Percentiles rank a stretch among this genome's conserved stretches.
phyloP scores from a whole-genome alignment of 257 asterid genomes.

The Agastache rugosa region DNA sequence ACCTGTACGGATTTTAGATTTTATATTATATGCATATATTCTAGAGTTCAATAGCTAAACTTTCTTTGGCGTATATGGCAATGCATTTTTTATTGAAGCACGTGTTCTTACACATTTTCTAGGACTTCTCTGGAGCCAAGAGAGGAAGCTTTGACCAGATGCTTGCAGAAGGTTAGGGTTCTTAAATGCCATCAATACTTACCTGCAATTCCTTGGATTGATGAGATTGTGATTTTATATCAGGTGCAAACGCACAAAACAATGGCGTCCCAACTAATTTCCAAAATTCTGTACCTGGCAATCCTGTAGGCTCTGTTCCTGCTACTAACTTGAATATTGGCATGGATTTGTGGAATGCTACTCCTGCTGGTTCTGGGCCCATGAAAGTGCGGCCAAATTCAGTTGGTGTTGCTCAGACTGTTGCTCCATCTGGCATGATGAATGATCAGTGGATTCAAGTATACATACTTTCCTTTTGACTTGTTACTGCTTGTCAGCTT shows the following conservation, averaged over 20 bases:
- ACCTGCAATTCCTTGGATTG: not conserved
- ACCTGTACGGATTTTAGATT: not conserved
- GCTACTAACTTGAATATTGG: conserved; percentile 85
- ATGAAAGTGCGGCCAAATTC: conserved; percentile 57
- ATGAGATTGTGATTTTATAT: conserved; percentile 27
- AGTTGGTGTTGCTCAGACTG: conserved; percentile 56
- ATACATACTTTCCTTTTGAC: conserved; percentile 26
- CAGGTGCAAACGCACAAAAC: conserved; percentile 82
- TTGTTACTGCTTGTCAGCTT: conserved; percentile 11
- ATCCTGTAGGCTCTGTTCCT: conserved; percentile 68
- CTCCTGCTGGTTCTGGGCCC: conserved; percentile 75
- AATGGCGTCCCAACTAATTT: conserved; percentile 49
- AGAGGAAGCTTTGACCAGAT: conserved; percentile 93
- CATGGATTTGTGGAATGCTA: conserved; percentile 89
- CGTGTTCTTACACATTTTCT: conserved; percentile 35
- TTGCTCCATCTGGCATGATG: conserved; percentile 66
- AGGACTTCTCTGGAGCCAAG: conserved; percentile 75
- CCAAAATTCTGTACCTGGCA: conserved; percentile 69
- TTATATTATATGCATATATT: conserved; percentile 8
- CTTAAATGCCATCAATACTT: conserved; percentile 23
- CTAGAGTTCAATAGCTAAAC: conserved; percentile 10
- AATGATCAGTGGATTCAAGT: conserved; percentile 90
- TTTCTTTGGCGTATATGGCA: not conserved
- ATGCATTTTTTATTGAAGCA: conserved; percentile 29
- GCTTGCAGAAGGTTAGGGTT: conserved; percentile 87